Conservation (phyloP, 2,329 filamentous ascomycete genomes). For the Simplicillium sp. region DNA sequence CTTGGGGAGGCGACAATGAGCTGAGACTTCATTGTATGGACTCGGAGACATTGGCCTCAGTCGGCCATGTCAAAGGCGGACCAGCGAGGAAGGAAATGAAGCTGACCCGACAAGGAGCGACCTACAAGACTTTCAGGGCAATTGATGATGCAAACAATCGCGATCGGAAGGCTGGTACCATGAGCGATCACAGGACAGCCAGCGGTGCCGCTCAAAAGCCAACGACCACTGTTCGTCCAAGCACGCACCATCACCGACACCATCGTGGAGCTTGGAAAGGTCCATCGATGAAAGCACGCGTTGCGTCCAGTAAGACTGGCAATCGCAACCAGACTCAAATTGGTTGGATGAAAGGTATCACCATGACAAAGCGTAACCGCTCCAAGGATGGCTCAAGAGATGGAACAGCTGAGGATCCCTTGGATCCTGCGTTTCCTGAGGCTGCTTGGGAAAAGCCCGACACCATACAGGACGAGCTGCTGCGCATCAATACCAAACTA, state of each 20-base stretch:
- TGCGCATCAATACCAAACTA: slow-evolving; percentile 51
- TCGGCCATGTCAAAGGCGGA: slow-evolving; percentile 65
- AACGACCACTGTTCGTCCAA: slow-evolving; percentile 31
- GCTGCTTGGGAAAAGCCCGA: slow-evolving; percentile 53
- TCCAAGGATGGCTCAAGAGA: slow-evolving; percentile 28
- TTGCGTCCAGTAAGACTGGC: slow-evolving; percentile 25
- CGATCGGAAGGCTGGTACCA: slow-evolving; percentile 51
- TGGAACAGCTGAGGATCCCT: slow-evolving; percentile 42
- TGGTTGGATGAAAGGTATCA: slow-evolving; percentile 62
- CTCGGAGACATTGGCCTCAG: slow-evolving; percentile 50
- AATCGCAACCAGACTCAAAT: slow-evolving; percentile 49
- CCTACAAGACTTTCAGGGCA: slow-evolving; percentile 77
- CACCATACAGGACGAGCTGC: slow-evolving; percentile 54
- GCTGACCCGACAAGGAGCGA: slow-evolving; percentile 72
- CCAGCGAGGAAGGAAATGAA: slow-evolving; percentile 55
- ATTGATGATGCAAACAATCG: slow-evolving; percentile 49
- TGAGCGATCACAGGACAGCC: slow-evolving; percentile 48
- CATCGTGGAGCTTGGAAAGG: slow-evolving; percentile 38
- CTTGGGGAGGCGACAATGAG: slow-evolving; percentile 83
- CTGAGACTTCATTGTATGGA: slow-evolving; percentile 70
- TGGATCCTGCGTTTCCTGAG: slow-evolving; percentile 40
- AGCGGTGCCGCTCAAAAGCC: slow-evolving; percentile 31
- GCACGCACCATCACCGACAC: slow-evolving; percentile 16
- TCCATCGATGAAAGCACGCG: slow-evolving; percentile 50
- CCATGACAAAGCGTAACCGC: slow-evolving; percentile 47